Evolutionary conservation across 352 stramenopile genomes (phyloP).

Genomic region (Elongisporangium anandrum): DNA sequence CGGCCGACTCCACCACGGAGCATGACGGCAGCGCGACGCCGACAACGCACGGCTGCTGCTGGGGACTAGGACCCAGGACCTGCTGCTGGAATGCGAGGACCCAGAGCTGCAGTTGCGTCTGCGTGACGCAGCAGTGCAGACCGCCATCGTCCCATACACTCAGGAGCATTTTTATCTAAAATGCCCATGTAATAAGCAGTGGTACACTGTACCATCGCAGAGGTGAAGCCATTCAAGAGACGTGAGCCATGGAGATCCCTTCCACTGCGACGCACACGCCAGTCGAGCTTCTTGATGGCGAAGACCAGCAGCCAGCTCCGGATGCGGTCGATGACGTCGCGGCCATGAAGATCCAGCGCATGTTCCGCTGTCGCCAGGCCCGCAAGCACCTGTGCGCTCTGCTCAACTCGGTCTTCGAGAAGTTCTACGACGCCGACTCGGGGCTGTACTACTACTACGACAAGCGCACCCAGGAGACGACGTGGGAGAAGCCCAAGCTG

Average conservation of each 20-base stretch:
- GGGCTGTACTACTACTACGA: conserved; percentile 73
- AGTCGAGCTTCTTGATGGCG: conserved; percentile 12
- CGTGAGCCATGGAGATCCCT: not conserved
- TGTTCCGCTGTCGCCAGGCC: conserved; percentile 53
- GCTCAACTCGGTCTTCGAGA: conserved; percentile 56
- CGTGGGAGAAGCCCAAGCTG: conserved; percentile 66
- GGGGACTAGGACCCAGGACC: not conserved
- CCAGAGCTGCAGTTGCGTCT: not conserved
- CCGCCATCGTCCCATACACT: not conserved
- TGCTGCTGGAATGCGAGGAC: not conserved
- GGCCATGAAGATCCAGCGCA: conserved; percentile 43
- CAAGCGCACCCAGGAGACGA: conserved; percentile 58
- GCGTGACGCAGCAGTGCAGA: not conserved
- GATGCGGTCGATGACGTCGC: conserved; percentile 18
- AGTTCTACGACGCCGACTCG: conserved; percentile 68
- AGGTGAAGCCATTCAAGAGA: not conserved
- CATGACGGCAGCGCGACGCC: conserved; percentile 38
- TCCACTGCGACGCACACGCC: conserved; percentile 12
- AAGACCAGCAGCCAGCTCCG: not conserved
- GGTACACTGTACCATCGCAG: not conserved
- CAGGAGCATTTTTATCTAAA: too few relatives aligned
- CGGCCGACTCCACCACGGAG: conserved; percentile 41
- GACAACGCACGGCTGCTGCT: conserved; percentile 7
- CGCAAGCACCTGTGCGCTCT: conserved; percentile 31
- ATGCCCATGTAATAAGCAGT: too few relatives aligned